A percentile compares a stretch with the other conserved stretches of the same genome.
Conservation (phyloP, 176 grass and related monocot genomes). For the Oryza coarctata region DNA sequence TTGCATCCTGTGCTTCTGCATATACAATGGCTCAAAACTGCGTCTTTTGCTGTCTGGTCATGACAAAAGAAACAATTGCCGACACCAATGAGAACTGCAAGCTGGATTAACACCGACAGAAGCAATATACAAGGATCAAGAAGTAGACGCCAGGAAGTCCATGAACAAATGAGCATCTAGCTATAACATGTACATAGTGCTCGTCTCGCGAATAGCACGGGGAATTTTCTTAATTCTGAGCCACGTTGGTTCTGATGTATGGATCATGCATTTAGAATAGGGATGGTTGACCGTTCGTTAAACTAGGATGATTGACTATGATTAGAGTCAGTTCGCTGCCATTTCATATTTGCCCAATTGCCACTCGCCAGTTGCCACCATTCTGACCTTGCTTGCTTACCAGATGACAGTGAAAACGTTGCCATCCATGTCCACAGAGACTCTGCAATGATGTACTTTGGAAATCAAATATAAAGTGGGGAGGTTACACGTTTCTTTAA, state of each 20-base stretch:
- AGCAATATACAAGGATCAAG: neutral
- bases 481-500: neutral
- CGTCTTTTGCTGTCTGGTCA: neutral
- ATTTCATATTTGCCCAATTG: neutral
- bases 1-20: neutral
- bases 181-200: neutral
- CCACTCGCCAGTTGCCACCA: neutral
- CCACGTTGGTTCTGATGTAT: neutral
- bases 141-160: neutral
- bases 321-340: neutral
- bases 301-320: neutral
- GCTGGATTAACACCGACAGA: neutral
- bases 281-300: slow-evolving; percentile 18
- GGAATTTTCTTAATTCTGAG: neutral
- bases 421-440: neutral
- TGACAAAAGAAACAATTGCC: neutral
- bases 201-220: neutral
- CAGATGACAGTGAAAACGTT: neutral
- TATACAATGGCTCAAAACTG: slow-evolving; percentile 4
- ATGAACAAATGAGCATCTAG: slow-evolving; percentile 6
- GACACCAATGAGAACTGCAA: neutral
- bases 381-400: neutral
- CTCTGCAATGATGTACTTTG: neutral
- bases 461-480: neutral
- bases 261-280: neutral